Percentiles rank a stretch among this genome's conserved stretches.
phyloP scores from a whole-genome alignment of 2,329 filamentous ascomycete genomes.

The Claviceps spartinae region DNA sequence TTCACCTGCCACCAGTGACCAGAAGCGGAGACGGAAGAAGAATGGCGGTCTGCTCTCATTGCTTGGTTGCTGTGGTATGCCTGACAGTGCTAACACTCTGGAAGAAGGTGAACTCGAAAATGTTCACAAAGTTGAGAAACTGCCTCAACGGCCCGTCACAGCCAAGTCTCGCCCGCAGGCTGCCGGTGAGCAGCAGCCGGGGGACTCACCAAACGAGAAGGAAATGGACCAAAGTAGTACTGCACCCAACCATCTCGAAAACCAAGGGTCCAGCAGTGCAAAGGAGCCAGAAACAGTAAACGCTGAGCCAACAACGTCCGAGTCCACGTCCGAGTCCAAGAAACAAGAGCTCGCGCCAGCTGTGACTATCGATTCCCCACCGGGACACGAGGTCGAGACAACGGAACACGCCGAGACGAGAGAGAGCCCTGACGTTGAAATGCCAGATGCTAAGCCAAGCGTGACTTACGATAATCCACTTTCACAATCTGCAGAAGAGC shows the following conservation, averaged over 20 bases:
- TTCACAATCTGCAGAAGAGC: conserved; percentile 23
- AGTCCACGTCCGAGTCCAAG: conserved; percentile 34
- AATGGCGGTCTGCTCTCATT: conserved; percentile 43
- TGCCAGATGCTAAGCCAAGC: conserved; percentile 47
- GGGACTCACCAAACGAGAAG: conserved; percentile 34
- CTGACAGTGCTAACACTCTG: conserved; percentile 42
- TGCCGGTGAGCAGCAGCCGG: conserved; percentile 34
- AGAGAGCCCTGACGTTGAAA: conserved; percentile 50
- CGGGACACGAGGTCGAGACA: conserved; percentile 14
- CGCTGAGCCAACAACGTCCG: conserved; percentile 28
- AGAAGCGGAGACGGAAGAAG: conserved; percentile 43
- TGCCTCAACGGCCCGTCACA: conserved; percentile 40
- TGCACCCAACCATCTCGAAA: conserved; percentile 26
- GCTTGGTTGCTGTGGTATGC: conserved; percentile 53
- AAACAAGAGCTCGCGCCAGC: conserved; percentile 28
- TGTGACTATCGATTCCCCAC: conserved; percentile 29
- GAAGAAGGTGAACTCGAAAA: conserved; percentile 39
- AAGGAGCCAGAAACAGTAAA: conserved; percentile 30
- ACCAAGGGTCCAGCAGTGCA: conserved; percentile 30
- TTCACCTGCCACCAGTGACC: conserved; percentile 33
- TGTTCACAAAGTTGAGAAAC: conserved; percentile 44
- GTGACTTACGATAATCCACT: conserved; percentile 33
- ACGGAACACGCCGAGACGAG: conserved; percentile 21
- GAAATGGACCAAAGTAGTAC: conserved; percentile 23
- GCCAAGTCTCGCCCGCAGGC: conserved; percentile 40